phyloP scores from a whole-genome alignment of 495 filamentous ascomycete species.

The Umbilicaria muhlenbergii region DNA sequence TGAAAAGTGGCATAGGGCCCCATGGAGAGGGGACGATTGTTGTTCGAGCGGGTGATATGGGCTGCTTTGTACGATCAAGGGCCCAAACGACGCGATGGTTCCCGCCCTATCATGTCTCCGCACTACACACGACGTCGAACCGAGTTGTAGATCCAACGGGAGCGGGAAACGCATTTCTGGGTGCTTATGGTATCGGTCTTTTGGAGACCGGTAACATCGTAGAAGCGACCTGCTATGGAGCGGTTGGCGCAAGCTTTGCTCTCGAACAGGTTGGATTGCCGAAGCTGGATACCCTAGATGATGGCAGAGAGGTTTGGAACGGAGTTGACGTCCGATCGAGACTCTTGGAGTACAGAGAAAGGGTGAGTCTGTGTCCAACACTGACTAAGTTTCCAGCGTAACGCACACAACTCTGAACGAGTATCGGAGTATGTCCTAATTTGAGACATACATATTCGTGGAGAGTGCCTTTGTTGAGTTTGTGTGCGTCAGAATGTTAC shows the following conservation, averaged over 20 bases:
- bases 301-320: slow-evolving; percentile 15
- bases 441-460: no score
- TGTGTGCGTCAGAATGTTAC: no score
- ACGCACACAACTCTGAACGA: no score
- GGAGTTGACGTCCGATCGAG: slow-evolving; percentile 30
- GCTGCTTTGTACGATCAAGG: slow-evolving; percentile 13
- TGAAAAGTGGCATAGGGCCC: slow-evolving; percentile 13
- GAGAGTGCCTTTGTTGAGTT: no score
- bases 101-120: slow-evolving; percentile 16
- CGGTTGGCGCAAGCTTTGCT: slow-evolving; percentile 21
- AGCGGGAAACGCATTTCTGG: slow-evolving; percentile 23
- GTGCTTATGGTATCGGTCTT: slow-evolving; percentile 19
- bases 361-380: slow-evolving; percentile 28
- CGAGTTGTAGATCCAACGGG: slow-evolving; percentile 23
- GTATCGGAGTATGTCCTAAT: no score
- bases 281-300: slow-evolving; percentile 3
- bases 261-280: slow-evolving; percentile 25
- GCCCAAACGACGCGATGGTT: slow-evolving; percentile 12
- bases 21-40: slow-evolving; percentile 11
- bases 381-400: no score
- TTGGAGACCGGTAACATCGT: slow-evolving; percentile 8
- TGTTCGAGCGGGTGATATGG: slow-evolving; percentile 20
- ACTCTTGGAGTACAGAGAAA: slow-evolving; percentile 35
- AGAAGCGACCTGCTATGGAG: slow-evolving; percentile 17
- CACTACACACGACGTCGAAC: not conserved